A percentile compares a stretch with the other conserved stretches of the same genome.
These are phyloP conservation scores for Farysia itapuensis DNA, from an alignment of 1,284 basidiomycete species.

Conservation along the genomic window DNA sequence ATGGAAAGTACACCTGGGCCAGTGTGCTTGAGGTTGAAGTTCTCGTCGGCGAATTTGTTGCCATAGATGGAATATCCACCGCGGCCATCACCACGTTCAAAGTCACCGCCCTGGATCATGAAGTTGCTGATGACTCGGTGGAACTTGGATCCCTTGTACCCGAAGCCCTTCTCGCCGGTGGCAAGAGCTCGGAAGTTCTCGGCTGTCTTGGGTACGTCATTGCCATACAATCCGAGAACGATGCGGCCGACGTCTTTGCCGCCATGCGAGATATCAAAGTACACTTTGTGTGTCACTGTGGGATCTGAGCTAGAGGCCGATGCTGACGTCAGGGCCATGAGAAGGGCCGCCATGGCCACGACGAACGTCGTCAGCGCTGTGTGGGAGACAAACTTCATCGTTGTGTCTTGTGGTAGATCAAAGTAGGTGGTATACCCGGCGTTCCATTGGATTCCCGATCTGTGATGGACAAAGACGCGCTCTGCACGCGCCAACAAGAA, in stretches of 20 bases:
- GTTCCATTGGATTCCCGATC: too few relatives aligned
- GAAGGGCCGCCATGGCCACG: neutral
- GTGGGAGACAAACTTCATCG: constrained; percentile 1
- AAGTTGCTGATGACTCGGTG: constrained; percentile 68
- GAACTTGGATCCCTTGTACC: constrained; percentile 73
- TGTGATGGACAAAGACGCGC: too few relatives aligned
- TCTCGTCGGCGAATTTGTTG: constrained; percentile 46
- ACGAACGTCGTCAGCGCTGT: neutral
- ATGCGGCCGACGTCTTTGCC: constrained; percentile 51
- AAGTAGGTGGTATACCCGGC: too few relatives aligned
- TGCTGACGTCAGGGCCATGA: constrained; percentile 59
- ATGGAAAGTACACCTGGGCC: constrained; percentile 46
- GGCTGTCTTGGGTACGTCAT: constrained; percentile 53
- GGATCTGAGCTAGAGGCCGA: constrained; percentile 18
- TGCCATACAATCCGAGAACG: constrained; percentile 50
- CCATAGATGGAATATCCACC: constrained; percentile 58
- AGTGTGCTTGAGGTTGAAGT: constrained; percentile 54
- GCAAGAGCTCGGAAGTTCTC: constrained; percentile 57
- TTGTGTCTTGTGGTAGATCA: too few relatives aligned
- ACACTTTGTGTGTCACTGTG: constrained; percentile 47
- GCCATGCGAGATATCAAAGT: constrained; percentile 57
- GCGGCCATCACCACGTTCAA: constrained; percentile 54
- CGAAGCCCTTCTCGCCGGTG: constrained; percentile 68
- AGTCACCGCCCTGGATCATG: constrained; percentile 62
- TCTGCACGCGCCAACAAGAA: too few relatives aligned